phyloP scores from a whole-genome alignment of 2,329 filamentous ascomycete species.

The Aspergillus sp. region DNA sequence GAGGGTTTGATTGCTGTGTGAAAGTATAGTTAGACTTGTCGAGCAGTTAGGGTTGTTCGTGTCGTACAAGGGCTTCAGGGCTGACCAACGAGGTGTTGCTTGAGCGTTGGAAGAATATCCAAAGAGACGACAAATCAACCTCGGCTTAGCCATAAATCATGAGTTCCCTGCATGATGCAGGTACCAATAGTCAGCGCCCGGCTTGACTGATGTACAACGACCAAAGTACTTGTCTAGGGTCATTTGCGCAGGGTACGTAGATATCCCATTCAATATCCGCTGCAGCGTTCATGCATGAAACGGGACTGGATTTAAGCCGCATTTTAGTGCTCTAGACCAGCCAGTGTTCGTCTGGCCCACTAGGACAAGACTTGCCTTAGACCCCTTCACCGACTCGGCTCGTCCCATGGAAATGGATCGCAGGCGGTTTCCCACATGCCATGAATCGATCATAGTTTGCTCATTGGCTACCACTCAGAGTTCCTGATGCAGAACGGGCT shows the following conservation, averaged over 20 bases:
- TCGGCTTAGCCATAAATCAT: neutral
- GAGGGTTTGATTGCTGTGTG: neutral
- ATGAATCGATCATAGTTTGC: neutral
- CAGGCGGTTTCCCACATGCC: neutral
- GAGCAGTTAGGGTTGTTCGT: neutral
- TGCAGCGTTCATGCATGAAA: too few species aligned
- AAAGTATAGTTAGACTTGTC: neutral
- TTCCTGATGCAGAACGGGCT: neutral
- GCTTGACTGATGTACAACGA: neutral
- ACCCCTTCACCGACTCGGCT: neutral
- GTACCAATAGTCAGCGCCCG: neutral
- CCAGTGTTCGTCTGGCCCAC: neutral
- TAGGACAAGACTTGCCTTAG: neutral
- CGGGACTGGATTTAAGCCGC: too few species aligned
- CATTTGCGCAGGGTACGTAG: neutral
- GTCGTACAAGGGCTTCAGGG: neutral
- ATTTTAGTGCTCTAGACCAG: neutral
- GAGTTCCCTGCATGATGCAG: neutral
- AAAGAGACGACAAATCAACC: neutral
- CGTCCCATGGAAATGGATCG: neutral
- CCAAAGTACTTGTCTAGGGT: neutral
- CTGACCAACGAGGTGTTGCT: neutral
- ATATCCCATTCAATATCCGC: neutral
- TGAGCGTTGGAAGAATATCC: neutral
- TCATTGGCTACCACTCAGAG: neutral